Evolutionary conservation across 2,329 filamentous ascomycete species (phyloP), one percentile per base, ranked within the genome.

Genomic region (Reticulascus tulasneorum): DNA sequence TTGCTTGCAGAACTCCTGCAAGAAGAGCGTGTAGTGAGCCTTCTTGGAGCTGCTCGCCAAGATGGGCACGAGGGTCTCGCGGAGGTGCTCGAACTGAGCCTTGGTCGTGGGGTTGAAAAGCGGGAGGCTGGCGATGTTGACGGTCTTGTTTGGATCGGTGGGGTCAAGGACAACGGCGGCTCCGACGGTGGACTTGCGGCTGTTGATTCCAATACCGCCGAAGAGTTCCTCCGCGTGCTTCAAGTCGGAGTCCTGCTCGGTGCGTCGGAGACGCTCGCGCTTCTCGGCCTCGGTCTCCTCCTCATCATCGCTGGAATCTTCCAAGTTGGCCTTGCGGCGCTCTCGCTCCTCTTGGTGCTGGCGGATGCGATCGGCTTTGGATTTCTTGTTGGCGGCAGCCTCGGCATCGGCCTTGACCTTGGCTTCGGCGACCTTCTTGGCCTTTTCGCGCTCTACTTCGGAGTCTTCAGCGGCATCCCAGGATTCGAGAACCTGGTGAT

Each of bases 381-480:
- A 77, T 72, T 97, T 97, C 73, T 96, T 94, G 55, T 82, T 87
- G 35, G 88, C 88, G 27, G 86, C 87, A 7, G 88, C 88, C 54
- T 88, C 86, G 28, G 86, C 90, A 0, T 90, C 88, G 19, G 87
- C 89, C 66, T 94, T 94, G 40, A 85, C 87, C 65, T 94, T 94
- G 35, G 79, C 84, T 56, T 87, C 90, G 6, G 76, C 83, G 33
- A 82, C 88, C 69, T 91, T 93, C 65, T 85, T 86, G 19, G 79
- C 86, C 73, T 97, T 98, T 66, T 96, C 90, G 54, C 89, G 86
- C 71, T 98, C 93, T 52, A 82, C 91, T 55, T 98, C 93, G 44
- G 89, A 95, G 68, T 98, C 93, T 57, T 97, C 93, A 50, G 86
- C 90, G 40, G 87, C 91, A 55, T 97, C 90, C 93, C 93, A 98